Base-by-base conservation (phyloP, 345 rosid genomes). In the Alliaria petiolata region DNA sequence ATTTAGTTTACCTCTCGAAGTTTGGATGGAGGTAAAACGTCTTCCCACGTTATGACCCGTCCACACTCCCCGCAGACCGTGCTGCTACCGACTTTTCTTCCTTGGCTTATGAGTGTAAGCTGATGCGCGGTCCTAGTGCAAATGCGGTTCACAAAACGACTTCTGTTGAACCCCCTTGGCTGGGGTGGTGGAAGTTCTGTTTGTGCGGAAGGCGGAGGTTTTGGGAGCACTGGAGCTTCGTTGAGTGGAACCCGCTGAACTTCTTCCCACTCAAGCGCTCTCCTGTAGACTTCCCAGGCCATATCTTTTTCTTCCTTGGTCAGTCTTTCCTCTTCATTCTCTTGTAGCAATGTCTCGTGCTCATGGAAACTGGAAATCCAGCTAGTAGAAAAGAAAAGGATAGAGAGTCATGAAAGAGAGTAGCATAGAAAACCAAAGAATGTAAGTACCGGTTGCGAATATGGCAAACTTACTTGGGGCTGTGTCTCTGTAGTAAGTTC, bases 271-370 rank as follows among this genome's bases (percentile, higher is more conserved):
- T 88, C 89, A 40, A 92, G 67, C 22, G 95, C 76, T 78, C 81
- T 86, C 65, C 59, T 81, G 46, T 81, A 89, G 26, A 95, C 93
- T 85, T 95, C 99, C 99, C 99, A 95, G 16, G 99, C 99, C 93
- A 88, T 88, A 79, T 95, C 99, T 78, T 95, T 91, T 76, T 95
- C 99, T 84, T 95, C 99, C 84, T 95, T 95, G 0, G 99, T 85
- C 8, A 95, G 87, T 76, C 84, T 95, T 78, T 95, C 99, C 44
- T 92, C 98, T 79, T 95, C 99, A 10, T 95, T 95, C 85, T 95
- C 99, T 92, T 92, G 97, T 81, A 95, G 71, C 70, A 92, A 91
- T 9, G 97, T 92, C 85, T 95, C 98, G n/a, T 95, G 99, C 68
- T 95, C 99, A 65, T 95, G 99, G 81, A 87, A 89, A 81, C 84